These are phyloP conservation scores for Fragaria iinumae DNA, from an alignment of 306 rosid genomes.

Conservation along the genomic window DNA sequence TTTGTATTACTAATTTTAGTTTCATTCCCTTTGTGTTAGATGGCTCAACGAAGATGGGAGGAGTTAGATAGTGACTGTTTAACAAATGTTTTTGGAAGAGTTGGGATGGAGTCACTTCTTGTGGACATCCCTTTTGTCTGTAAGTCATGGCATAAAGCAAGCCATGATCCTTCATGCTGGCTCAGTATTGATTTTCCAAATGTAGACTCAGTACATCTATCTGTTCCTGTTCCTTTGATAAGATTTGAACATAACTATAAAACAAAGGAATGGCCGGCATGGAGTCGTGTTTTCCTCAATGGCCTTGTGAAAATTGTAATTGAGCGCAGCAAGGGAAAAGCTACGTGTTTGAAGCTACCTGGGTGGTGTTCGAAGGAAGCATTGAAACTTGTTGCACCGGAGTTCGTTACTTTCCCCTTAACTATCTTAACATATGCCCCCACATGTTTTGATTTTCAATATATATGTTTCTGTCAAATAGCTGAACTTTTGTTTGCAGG, in stretches of 20 bases:
- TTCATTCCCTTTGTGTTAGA: not conserved
- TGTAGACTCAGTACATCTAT: not conserved
- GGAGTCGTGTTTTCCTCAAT: not conserved
- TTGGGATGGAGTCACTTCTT: not conserved
- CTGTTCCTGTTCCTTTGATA: not conserved
- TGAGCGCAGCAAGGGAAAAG: not conserved
- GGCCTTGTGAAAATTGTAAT: not conserved
- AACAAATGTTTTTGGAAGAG: not conserved
- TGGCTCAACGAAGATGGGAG: not conserved
- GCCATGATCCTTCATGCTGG: slow-evolving; percentile 3
- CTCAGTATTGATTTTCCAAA: not conserved
- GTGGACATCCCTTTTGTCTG: not conserved
- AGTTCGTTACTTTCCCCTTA: not conserved
- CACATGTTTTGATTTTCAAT: too few relatives aligned
- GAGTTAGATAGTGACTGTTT: not conserved
- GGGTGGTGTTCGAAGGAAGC: not conserved
- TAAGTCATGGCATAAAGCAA: slow-evolving; percentile 3
- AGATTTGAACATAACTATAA: not conserved
- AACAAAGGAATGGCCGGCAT: not conserved
- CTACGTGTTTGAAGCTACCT: not conserved
- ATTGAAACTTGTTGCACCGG: not conserved
- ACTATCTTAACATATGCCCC: not conserved
- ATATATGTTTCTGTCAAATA: not conserved
- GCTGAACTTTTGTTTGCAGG: not conserved
- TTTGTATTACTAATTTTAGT: too few relatives aligned